These are phyloP conservation scores for Sesbania bispinosa DNA, from an alignment of 306 rosid species.

Conservation along the genomic window DNA sequence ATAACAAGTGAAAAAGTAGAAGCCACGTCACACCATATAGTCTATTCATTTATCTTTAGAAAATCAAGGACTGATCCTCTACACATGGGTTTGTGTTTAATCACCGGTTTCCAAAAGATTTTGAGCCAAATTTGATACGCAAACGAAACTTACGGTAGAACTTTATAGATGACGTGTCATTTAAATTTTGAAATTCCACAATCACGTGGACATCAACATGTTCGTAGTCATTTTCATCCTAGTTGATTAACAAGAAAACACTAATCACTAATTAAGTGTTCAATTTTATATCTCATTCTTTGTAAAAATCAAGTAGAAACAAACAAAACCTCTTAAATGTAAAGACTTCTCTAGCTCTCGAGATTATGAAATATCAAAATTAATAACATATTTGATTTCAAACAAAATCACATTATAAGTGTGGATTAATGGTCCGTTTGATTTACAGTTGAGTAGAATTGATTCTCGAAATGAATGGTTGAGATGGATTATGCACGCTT, in stretches of 20 bases:
- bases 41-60: no score
- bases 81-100: background rate
- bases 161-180: background rate
- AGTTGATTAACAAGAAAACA: background rate
- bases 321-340: background rate
- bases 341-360: no score
- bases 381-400: no score
- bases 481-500: no score
- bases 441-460: no score
- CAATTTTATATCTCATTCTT: background rate
- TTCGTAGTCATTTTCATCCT: background rate
- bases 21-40: no score
- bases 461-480: no score
- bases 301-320: background rate
- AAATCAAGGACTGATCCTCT: no score
- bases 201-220: background rate
- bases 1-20: no score
- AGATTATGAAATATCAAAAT: no score
- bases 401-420: no score
- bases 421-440: no score
- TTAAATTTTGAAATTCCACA: background rate
- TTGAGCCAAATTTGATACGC: background rate
- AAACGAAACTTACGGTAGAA: background rate
- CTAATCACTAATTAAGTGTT: background rate
- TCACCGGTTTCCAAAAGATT: background rate